A percentile compares a stretch with the other conserved stretches of the same genome.
phyloP scores from a whole-genome alignment of 805 yeast species.

The Pichia heedii region DNA sequence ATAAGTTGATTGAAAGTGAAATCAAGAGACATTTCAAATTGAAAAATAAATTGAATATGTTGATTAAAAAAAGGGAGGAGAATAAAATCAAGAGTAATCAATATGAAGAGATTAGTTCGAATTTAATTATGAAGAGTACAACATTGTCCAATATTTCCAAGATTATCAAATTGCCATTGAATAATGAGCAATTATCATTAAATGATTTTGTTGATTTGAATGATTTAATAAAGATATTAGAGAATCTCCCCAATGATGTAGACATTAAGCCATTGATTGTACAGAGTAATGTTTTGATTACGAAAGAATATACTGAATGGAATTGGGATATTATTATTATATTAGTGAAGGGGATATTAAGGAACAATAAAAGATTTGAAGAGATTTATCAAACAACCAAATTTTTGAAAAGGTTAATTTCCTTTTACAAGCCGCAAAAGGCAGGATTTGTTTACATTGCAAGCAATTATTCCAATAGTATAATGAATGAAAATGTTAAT shows the following conservation, averaged over 20 bases:
- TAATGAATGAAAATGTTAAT: not conserved
- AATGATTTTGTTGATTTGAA: slow-evolving; percentile 1
- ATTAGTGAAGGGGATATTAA: slow-evolving; percentile 77
- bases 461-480: not conserved
- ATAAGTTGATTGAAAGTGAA: slow-evolving; percentile 22
- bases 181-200: not conserved
- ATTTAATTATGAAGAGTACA: slow-evolving; percentile 1
- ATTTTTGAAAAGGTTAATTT: slow-evolving; percentile 71
- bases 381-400: slow-evolving; percentile 74
- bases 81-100: not conserved
- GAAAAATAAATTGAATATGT: not conserved
- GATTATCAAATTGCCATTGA: not conserved
- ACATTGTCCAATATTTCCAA: not conserved
- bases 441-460: slow-evolving; percentile 48
- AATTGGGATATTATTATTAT: slow-evolving; percentile 70
- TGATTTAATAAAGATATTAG: not conserved
- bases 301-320: slow-evolving; percentile 81
- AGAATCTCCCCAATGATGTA: slow-evolving; percentile 39
- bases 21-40: slow-evolving; percentile 17
- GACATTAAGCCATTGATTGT: slow-evolving; percentile 57
- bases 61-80: not conserved
- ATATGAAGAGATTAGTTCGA: not conserved
- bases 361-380: slow-evolving; percentile 61
- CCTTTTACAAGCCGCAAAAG: slow-evolving; percentile 89
- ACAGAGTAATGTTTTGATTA: slow-evolving; percentile 62